These are phyloP conservation scores for Phytophthora pini DNA, from an alignment of 352 stramenopile genomes.

Conservation along the genomic window DNA sequence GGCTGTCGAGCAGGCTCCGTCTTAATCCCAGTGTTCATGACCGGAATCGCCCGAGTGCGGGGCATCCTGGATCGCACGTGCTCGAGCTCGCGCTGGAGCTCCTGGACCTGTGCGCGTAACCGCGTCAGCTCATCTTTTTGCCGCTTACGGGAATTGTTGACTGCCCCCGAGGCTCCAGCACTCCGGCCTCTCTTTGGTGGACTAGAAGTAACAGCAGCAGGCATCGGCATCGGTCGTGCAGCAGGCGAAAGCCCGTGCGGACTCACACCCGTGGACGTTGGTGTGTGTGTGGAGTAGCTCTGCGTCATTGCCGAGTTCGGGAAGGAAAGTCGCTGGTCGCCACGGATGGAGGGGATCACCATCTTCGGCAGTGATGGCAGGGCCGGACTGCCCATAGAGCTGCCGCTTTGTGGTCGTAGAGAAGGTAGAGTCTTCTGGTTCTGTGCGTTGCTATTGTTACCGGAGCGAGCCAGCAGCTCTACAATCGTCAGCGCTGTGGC, in stretches of 20 bases:
- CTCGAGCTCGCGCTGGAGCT: slow-evolving; percentile 59
- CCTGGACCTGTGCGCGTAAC: slow-evolving; percentile 60
- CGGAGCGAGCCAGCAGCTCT: slow-evolving; percentile 37
- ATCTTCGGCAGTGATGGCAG: slow-evolving; percentile 50
- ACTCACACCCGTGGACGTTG: slow-evolving; percentile 17
- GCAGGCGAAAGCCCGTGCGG: slow-evolving; percentile 19
- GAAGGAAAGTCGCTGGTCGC: slow-evolving; percentile 30
- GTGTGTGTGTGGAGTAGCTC: slow-evolving; percentile 13
- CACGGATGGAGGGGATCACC: slow-evolving; percentile 33
- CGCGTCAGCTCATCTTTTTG: slow-evolving; percentile 64
- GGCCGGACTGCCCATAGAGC: slow-evolving; percentile 10
- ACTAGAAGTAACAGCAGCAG: slow-evolving; percentile 9
- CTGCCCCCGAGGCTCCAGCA: slow-evolving; percentile 3
- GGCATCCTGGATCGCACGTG: slow-evolving; percentile 42
- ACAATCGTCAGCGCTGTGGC: slow-evolving; percentile 52
- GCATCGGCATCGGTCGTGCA: slow-evolving; percentile 8
- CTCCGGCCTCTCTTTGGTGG: slow-evolving; percentile 24
- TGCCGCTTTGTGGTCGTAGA: slow-evolving; percentile 26
- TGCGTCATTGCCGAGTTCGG: slow-evolving; percentile 10
- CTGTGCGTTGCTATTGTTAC: slow-evolving; percentile 16
- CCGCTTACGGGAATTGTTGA: slow-evolving; percentile 62
- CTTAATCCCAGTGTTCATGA: slow-evolving; percentile 12
- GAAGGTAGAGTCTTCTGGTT: slow-evolving; percentile 27
- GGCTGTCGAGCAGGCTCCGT: neutral
- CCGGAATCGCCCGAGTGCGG: slow-evolving; percentile 6